Base-by-base conservation (phyloP, 2,329 filamentous ascomycete genomes). In the Arthrobotrys entomopaga region DNA sequence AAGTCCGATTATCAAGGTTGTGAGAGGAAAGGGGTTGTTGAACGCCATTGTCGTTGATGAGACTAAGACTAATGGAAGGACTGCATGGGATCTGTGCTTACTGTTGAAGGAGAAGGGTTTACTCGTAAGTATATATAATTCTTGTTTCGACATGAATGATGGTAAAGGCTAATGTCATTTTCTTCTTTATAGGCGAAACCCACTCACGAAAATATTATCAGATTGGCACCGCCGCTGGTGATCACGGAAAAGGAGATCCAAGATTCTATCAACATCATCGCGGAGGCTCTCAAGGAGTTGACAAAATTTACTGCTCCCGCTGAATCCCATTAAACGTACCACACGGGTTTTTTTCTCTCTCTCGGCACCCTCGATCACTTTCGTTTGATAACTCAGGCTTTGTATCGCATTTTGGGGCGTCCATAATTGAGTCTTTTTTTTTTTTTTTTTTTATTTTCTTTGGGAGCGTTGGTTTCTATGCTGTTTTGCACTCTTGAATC, bases 21-120 rank as follows among this genome's bases (percentile, higher is more conserved):
- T 99, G 65, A 89, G 95, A 64, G 95, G 95, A 80, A 97, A 96
- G 85, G 95, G 95, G 63, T 84, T 99, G 78, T 85, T 99, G 77
- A 99, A 99, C 82, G 95, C 95, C 22, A 92, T 98, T 65, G 90
- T 98, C 70, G 97, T 99, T 80, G 93, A 99, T 80, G 94, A 99
- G 84, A 86, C 86, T 64, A 90, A 92, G 82, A 90, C 93, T 24
- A 88, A 88, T 71, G 94, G 94, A 48, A 64, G 76, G 42, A 90
- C 89, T 57, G 95, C 95, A 8, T 99, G 95, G 95, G 94, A 99
- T 83, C 84, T 99, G 77, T 99, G 95, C 82, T 88, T 99, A 85
- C 83, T 98, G 80, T 88, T 97, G 84, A 98, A 98, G 86, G 88
- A 90, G 82, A 98, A 97, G 86, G 95, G 95, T 71, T 84, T 99